A percentile compares a stretch with the other conserved stretches of the same genome.
Evolutionary conservation across 331 rosid genomes (phyloP).

Genomic region (Quercus phellos): DNA sequence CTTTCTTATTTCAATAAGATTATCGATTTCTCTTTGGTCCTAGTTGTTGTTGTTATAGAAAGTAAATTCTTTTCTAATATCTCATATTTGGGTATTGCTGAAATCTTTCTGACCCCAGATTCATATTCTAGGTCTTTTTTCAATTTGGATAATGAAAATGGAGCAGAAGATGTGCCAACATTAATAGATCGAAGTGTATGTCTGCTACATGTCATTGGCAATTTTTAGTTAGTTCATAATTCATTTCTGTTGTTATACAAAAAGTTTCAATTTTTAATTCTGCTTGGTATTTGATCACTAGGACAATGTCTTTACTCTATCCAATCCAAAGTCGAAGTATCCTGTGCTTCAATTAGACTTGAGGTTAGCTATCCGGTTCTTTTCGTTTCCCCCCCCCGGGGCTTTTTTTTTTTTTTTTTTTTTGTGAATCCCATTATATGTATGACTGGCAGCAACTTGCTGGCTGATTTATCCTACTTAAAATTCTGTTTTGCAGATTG

Average conservation of each 20-base stretch:
- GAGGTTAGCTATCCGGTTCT: conserved; percentile 42
- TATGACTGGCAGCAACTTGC: conserved; percentile 23
- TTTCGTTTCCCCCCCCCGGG: not conserved
- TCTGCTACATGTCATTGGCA: conserved; percentile 18
- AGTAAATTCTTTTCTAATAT: not conserved
- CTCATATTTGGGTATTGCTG: not conserved
- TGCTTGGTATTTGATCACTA: conserved; percentile 26
- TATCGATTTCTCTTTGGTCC: conserved; percentile 20
- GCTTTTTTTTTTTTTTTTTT: not conserved
- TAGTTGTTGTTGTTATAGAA: not conserved
- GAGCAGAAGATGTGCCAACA: conserved; percentile 86
- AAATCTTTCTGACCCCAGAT: conserved; percentile 22
- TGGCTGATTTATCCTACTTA: conserved; percentile 24
- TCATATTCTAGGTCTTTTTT: conserved; percentile 64
- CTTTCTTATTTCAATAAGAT: conserved; percentile 30
- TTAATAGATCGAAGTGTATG: conserved; percentile 82
- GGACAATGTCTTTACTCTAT: conserved; percentile 90
- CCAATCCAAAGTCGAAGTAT: conserved; percentile 86
- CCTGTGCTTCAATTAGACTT: conserved; percentile 88
- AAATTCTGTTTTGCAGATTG: conserved; percentile 51
- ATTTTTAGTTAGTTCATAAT: conserved; percentile 19
- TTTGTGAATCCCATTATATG: conserved; percentile 7
- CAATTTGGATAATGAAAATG: conserved; percentile 78
- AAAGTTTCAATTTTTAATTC: conserved; percentile 4
- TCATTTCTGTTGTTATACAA: not conserved